phyloP scores from a whole-genome alignment of 2,329 filamentous ascomycete genomes.

The Penicillium sclerotigenum region DNA sequence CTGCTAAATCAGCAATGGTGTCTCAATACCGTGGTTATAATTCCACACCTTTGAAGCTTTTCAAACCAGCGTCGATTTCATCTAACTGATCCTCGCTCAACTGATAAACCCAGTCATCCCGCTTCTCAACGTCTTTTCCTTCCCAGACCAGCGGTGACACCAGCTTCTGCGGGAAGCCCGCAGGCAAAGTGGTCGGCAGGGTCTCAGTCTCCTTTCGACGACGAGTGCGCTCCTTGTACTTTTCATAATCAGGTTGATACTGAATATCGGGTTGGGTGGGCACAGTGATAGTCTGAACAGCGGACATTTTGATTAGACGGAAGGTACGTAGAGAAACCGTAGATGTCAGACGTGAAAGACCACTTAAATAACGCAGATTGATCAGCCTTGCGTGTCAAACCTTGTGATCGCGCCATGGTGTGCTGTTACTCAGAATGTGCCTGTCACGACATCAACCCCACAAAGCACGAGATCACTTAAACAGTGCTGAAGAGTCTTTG shows the following conservation, averaged over 20 bases:
- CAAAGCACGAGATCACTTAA: constrained; percentile 4
- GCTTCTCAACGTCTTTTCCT: constrained; percentile 36
- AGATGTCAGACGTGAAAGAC: background rate
- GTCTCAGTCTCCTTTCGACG: constrained; percentile 18
- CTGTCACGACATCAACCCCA: constrained; percentile 9
- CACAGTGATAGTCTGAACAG: constrained; percentile 13
- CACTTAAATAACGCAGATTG: background rate
- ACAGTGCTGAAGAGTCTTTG: background rate
- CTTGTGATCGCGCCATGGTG: background rate
- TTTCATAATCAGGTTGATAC: constrained; percentile 22
- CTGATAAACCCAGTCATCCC: constrained; percentile 37
- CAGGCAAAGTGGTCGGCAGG: constrained; percentile 31
- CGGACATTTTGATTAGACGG: constrained; percentile 12
- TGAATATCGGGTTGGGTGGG: constrained; percentile 23
- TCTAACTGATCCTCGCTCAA: constrained; percentile 35
- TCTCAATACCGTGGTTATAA: background rate
- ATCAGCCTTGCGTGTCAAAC: background rate
- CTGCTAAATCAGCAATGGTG: constrained; percentile 20
- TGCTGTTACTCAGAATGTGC: background rate
- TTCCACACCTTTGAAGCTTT: constrained; percentile 40
- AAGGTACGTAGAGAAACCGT: too few species aligned
- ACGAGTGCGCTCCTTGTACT: constrained; percentile 21
- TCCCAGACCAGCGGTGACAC: constrained; percentile 49
- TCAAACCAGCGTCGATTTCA: constrained; percentile 44
- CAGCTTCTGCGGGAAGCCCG: constrained; percentile 43